phyloP scores from a whole-genome alignment of 192 early-diverging fungal genomes.

The Mortierella claussenii region DNA sequence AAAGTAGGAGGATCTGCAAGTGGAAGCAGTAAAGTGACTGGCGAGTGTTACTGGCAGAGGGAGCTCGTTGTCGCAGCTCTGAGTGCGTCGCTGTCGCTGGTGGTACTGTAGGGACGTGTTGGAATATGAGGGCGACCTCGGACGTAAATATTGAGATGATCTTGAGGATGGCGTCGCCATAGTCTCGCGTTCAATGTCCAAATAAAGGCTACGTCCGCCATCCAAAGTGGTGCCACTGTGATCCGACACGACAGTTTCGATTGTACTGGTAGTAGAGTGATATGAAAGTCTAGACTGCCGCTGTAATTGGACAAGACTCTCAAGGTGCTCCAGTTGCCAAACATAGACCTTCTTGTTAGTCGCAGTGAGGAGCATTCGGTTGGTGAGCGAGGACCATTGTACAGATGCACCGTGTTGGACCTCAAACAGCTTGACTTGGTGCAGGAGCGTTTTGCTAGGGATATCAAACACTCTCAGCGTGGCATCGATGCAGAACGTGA shows the following conservation, averaged over 20 bases:
- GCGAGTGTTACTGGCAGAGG: neutral
- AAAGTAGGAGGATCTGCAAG: constrained; percentile 10
- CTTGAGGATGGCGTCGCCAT: neutral
- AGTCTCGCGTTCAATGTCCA: neutral
- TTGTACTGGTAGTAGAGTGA: neutral
- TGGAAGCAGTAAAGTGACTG: no score
- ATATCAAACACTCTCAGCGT: constrained; percentile 43
- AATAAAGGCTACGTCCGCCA: neutral
- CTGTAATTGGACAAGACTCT: constrained; percentile 21
- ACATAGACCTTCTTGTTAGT: constrained; percentile 45
- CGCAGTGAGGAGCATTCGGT: constrained; percentile 29
- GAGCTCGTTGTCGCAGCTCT: no score
- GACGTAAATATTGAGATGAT: constrained; percentile 2
- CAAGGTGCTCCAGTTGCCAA: constrained; percentile 46
- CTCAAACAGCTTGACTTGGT: constrained; percentile 44
- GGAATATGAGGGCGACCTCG: constrained; percentile 20
- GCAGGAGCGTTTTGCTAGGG: constrained; percentile 28
- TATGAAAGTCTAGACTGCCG: neutral
- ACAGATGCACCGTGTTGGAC: constrained; percentile 21
- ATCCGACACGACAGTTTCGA: neutral
- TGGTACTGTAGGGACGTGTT: no score
- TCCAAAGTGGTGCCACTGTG: neutral
- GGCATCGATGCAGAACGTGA: constrained; percentile 42
- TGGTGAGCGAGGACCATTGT: constrained; percentile 34
- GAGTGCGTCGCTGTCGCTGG: no score